A percentile compares a stretch with the other conserved stretches of the same genome.
phyloP scores from a whole-genome alignment of 306 rosid genomes.

The Leucaena leucocephala region DNA sequence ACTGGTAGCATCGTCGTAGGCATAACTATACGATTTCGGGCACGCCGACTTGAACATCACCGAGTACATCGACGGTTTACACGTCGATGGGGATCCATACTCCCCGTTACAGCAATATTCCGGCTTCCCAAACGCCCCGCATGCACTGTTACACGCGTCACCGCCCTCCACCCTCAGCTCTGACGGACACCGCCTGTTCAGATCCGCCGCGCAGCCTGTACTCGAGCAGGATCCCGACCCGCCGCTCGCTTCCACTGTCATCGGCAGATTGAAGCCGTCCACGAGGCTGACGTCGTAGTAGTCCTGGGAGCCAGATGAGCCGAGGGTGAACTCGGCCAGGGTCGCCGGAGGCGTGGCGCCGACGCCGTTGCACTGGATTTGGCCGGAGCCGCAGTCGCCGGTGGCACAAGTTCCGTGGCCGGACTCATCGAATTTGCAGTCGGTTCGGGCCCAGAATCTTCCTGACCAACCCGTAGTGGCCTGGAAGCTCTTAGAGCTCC shows the following conservation, averaged over 20 bases:
- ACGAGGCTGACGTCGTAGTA: slow-evolving; percentile 94
- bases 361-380: slow-evolving; percentile 68
- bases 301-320: slow-evolving; percentile 70
- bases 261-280: slow-evolving; percentile 86
- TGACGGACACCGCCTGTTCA: slow-evolving; percentile 67
- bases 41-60: slow-evolving; percentile 80
- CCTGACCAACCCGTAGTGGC: slow-evolving; percentile 95
- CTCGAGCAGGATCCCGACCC: slow-evolving; percentile 67
- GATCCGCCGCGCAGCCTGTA: slow-evolving; percentile 73
- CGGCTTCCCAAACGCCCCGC: slow-evolving; percentile 75
- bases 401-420: slow-evolving; percentile 67
- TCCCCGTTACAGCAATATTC: slow-evolving; percentile 89
- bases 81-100: slow-evolving; percentile 60
- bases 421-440: slow-evolving; percentile 59
- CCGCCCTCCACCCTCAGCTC: slow-evolving; percentile 64
- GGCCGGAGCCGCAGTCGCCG: slow-evolving; percentile 84
- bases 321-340: slow-evolving; percentile 88
- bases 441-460: slow-evolving; percentile 87
- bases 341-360: slow-evolving; percentile 89
- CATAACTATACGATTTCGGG: slow-evolving; percentile 85
- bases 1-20: slow-evolving; percentile 81
- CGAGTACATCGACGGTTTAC: slow-evolving; percentile 78
- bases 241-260: slow-evolving; percentile 65
- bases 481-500: slow-evolving; percentile 56
- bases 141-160: slow-evolving; percentile 83